Base-by-base conservation (phyloP, 148 eudicot genomes). In the Agrostemma githago region DNA sequence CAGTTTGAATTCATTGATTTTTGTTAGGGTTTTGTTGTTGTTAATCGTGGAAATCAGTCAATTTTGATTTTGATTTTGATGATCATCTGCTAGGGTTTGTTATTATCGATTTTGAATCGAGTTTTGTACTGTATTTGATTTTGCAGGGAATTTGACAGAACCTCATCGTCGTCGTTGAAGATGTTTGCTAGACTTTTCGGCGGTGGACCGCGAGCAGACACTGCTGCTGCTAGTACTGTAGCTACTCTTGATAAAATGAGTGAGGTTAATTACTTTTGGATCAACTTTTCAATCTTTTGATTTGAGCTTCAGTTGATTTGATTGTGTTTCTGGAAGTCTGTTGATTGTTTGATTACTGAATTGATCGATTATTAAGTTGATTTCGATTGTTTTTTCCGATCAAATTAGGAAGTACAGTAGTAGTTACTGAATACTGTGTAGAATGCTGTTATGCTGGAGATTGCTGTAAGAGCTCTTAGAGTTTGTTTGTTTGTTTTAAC, bases 101-200 rank as follows among this genome's bases (percentile, higher is more conserved):
- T 70, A 11, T 9, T 53, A 11, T 7, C 7, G 43, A 3, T 40
- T 39, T 66, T 16, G 6, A n/a, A 41, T 41, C 41, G 51, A 42
- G 46, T 15, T 76, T 71, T 0, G 6, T 44, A 46, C 48, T 44
- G 8, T 38, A 26, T 39, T 11, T 63, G 26, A 7, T 8, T 54
- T 67, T 73, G 14, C 53, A 73, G 78, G 77, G 20, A 2, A 42
- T 21, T 26, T 26, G 34, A 26, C 34, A 43, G 39, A 39, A 21
- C 41, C 70, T 41, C 53, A 48, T 51, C 16, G 34, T 26, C 34
- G 82, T 74, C 74, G 59, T 8, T 51, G 34, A 60, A 46, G 67
- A 76, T 80, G 83, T 44, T 80, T 40, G 51, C 79, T 1, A 76
- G 76, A 42, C 59, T 80, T 38, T 80, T 80, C 54, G 83, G 83